phyloP scores from a whole-genome alignment of 306 rosid species.

The Cotoneaster glaucophyllus region DNA sequence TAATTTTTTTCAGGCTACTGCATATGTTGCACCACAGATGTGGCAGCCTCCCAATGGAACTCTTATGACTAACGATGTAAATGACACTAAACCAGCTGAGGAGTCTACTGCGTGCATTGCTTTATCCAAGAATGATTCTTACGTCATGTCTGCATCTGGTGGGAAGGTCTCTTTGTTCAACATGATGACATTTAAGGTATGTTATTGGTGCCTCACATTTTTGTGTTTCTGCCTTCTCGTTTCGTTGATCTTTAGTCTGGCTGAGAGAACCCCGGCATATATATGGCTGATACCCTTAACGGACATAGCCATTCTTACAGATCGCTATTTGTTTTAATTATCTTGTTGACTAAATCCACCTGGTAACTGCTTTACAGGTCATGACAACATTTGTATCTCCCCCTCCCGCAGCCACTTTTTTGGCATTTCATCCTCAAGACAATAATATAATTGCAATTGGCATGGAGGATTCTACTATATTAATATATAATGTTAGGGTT shows the following conservation, averaged over 20 bases:
- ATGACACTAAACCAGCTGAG: slow-evolving; percentile 33
- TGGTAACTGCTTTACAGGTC: slow-evolving; percentile 18
- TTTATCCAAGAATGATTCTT: slow-evolving; percentile 40
- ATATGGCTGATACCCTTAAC: background rate
- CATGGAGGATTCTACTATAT: slow-evolving; percentile 44
- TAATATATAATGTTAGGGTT: slow-evolving; percentile 40
- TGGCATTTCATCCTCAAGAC: slow-evolving; percentile 46
- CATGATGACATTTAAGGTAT: slow-evolving; percentile 47
- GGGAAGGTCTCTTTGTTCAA: slow-evolving; percentile 42
- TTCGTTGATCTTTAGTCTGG: background rate
- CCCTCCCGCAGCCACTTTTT: slow-evolving; percentile 42
- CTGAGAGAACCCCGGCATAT: background rate
- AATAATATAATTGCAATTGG: slow-evolving; percentile 43
- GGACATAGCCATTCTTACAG: background rate
- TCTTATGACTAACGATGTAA: slow-evolving; percentile 37
- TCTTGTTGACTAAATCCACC: background rate
- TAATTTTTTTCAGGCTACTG: slow-evolving; percentile 23
- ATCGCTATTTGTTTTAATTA: background rate
- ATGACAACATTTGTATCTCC: slow-evolving; percentile 43
- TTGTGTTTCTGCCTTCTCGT: background rate
- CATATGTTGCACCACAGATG: slow-evolving; percentile 35
- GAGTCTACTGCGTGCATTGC: slow-evolving; percentile 42
- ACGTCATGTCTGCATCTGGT: slow-evolving; percentile 47
- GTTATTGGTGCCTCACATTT: background rate
- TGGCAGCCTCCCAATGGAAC: slow-evolving; percentile 43